Base-by-base conservation (phyloP, 1,139 yeast species). In the Nadsonia starkeyi-henricii region DNA sequence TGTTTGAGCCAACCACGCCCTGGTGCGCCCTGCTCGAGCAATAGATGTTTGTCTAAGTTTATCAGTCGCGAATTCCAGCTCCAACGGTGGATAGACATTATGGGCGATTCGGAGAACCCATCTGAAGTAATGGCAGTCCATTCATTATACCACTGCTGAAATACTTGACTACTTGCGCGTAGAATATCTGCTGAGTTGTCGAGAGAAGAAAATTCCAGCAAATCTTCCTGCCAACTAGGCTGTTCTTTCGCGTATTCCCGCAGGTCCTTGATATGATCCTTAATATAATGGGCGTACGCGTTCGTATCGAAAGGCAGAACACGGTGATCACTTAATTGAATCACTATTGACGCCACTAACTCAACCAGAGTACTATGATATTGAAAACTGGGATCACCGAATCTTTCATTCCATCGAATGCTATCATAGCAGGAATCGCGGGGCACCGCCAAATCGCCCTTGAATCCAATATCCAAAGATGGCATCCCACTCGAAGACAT, bases 61-160 rank as follows among this genome's bases (percentile, higher is more conserved):
- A 77, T 65, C 60, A 86, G 65, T 53, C 78, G 77, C 30, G 78
- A 73, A 64, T 89, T 89, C 86, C 94, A 83, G 52, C 76, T 77
- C 81, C 86, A 77, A 57, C 97, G 72, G 55, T 77, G 79, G 52
- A 79, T 74, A 0, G 89, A 75, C 50, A 83, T 68, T 45, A 82
- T 63, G 2, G 86, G 76, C 0, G 95, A 89, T 59, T 85, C 95
- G 39, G 39, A 13, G 39, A 33, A 9, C 17, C 64, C 66, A 9
- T 53, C 50, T 8, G 48, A 48, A 13, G 54, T 51, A 17, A 71
- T 66, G 17, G 71, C 70, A 20, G 60, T 62, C 91, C 94, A 83
- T 1, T 77, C 75, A 15, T 63, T 58, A 19, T 62, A 60, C 78
- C 83, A 81, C 13, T 65, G 64, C 13, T 62, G 67, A 57, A 65